Conservation (phyloP, 1,284 basidiomycete genomes). For the Austroboletus rostrupii region DNA sequence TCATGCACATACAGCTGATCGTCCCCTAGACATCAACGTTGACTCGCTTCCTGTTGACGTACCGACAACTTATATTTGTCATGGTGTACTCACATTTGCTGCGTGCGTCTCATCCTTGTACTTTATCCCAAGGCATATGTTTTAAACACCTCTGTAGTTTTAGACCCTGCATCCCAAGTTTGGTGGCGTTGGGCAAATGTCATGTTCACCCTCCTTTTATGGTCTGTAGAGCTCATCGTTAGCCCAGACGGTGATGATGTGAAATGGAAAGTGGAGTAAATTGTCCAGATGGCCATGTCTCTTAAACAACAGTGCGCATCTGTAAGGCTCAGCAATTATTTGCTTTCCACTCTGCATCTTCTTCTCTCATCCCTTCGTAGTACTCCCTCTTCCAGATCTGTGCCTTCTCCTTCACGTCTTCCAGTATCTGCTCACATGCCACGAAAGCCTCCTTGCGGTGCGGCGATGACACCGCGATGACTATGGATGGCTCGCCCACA, state of each 20-base stretch:
- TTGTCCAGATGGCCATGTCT: conserved; percentile 6
- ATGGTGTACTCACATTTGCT: conserved; percentile 81
- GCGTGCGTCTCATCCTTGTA: conserved; percentile 42
- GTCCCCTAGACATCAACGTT: conserved; percentile 62
- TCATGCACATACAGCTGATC: conserved; percentile 7
- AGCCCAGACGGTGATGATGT: conserved; percentile 71
- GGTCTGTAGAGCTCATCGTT: conserved; percentile 77
- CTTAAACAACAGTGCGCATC: conserved; percentile 7
- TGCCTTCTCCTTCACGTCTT: conserved; percentile 76
- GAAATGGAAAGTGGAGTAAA: conserved; percentile 76
- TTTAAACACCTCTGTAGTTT: conserved; percentile 40
- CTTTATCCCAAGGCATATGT: not conserved
- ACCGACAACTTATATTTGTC: conserved; percentile 78
- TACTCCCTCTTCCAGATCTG: conserved; percentile 91
- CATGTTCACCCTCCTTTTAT: conserved; percentile 76
- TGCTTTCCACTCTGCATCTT: conserved; percentile 70
- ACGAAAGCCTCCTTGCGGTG: conserved; percentile 80
- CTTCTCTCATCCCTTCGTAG: conserved; percentile 63
- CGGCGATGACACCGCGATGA: conserved; percentile 83
- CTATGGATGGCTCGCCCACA: conserved; percentile 77
- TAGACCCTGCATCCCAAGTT: conserved; percentile 80
- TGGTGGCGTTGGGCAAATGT: conserved; percentile 90
- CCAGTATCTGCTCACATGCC: conserved; percentile 78
- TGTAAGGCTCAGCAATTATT: conserved; percentile 37
- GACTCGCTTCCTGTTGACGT: conserved; percentile 71